phyloP scores from a whole-genome alignment of 768 basidiomycete species.

The Rhodotorula kratochvilovae region DNA sequence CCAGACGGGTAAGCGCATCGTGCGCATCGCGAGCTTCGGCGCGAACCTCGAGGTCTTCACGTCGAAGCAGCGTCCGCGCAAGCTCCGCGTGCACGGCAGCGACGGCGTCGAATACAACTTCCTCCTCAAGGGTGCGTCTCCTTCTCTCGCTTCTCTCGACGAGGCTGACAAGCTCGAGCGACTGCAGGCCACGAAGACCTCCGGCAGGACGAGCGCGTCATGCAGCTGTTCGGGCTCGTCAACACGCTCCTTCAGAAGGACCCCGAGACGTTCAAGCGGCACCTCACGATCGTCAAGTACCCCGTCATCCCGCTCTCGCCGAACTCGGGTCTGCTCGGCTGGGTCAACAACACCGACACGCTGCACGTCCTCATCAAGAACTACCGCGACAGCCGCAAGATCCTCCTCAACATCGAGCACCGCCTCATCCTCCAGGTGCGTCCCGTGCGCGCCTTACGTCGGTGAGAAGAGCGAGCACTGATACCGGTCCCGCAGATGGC shows the following conservation, averaged over 20 bases:
- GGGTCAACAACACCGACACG: slow-evolving; percentile 94
- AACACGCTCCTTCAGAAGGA: slow-evolving; percentile 91
- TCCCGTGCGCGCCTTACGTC: not conserved
- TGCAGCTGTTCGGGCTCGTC: slow-evolving; percentile 96
- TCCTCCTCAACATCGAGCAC: slow-evolving; percentile 94
- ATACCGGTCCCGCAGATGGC: slow-evolving; percentile 67
- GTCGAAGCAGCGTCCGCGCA: slow-evolving; percentile 92
- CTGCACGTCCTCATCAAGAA: slow-evolving; percentile 93
- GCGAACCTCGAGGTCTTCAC: slow-evolving; percentile 88
- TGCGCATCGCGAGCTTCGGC: slow-evolving; percentile 76
- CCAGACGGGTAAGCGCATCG: slow-evolving; percentile 81
- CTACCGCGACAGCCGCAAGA: slow-evolving; percentile 83
- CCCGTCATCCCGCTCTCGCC: slow-evolving; percentile 92
- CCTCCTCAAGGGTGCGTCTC: slow-evolving; percentile 68
- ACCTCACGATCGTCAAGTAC: slow-evolving; percentile 86
- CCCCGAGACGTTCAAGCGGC: slow-evolving; percentile 90
- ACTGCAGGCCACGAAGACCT: slow-evolving; percentile 87
- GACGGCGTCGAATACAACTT: slow-evolving; percentile 94
- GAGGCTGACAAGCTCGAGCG: not conserved
- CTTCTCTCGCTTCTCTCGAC: not conserved
- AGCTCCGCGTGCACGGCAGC: slow-evolving; percentile 76
- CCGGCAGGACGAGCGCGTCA: slow-evolving; percentile 96
- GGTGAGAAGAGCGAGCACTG: not conserved
- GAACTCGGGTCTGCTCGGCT: slow-evolving; percentile 87
- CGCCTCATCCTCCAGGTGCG: slow-evolving; percentile 93